A percentile compares a stretch with the other conserved stretches of the same genome.
Conservation (phyloP, 805 yeast species). For the Starmerella bombicola region DNA sequence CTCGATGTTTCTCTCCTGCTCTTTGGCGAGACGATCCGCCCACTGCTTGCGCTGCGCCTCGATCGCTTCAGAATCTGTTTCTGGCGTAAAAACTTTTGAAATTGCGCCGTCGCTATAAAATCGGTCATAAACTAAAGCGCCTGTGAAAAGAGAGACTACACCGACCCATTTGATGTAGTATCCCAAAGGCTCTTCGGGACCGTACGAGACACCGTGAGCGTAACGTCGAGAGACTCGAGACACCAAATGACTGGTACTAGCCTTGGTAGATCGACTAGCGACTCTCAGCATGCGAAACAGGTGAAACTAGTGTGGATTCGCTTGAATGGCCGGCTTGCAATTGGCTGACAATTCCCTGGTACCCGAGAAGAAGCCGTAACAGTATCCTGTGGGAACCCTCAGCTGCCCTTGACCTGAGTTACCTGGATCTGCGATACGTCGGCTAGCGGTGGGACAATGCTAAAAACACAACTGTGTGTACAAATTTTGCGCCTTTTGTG, state of each 20-base stretch:
- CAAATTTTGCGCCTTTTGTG: too few species aligned
- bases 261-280: not conserved
- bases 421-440: too few species aligned
- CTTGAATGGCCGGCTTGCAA: too few species aligned
- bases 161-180: constrained; percentile 23
- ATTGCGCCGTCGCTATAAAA: constrained; percentile 21
- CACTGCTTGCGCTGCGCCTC: constrained; percentile 17
- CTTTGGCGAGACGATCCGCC: constrained; percentile 16
- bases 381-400: too few species aligned
- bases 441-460: too few species aligned
- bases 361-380: too few species aligned
- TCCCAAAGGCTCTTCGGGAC: constrained; percentile 22
- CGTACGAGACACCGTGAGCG: constrained; percentile 20
- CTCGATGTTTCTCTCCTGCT: constrained; percentile 19
- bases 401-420: too few species aligned
- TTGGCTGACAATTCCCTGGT: too few species aligned
- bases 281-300: constrained; percentile 14
- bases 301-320: too few species aligned
- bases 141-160: constrained; percentile 16
- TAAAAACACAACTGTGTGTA: too few species aligned
- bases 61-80: constrained; percentile 13
- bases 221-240: not conserved
- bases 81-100: constrained; percentile 20
- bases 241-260: not conserved
- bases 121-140: constrained; percentile 23